Base-by-base conservation (phyloP, 345 rosid species). In the Diplotaxis tenuifolia region DNA sequence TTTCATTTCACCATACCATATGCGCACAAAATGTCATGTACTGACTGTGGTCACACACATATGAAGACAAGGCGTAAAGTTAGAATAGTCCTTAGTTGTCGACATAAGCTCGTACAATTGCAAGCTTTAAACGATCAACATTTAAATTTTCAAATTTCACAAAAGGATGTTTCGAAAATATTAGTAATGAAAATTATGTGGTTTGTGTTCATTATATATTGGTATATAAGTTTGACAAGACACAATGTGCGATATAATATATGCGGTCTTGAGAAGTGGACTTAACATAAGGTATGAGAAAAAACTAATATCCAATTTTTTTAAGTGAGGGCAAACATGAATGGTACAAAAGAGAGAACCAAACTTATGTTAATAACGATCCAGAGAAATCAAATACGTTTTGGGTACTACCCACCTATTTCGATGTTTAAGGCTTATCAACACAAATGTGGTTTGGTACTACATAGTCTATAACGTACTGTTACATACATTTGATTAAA, bases 371-470 rank as follows among this genome's bases (percentile, higher is more conserved):
- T 71, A 77, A 77, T 71, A 77, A 76, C 71, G 75, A 65, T 65
- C 65, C 80, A 77, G 80, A 77, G 80, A 59, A 47, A 71, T 60
- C 53, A 65, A 65, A 71, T 71, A 77, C 62, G 76, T 40, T 77
- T 71, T 71, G 50, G 28, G 80, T 77, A 77, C 80, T 65, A 70
- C 55, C 67, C 76, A 77, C 52, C 80, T 57, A 71, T 71, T 77
- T 77, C 57, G 57, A 65, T 77, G 80, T 65, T 71, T 77, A 77
- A 68, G 80, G 72, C 68, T 71, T 76, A 71, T 77, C 80, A 75
- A 69, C 75, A 69, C 64, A 75, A 62, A 28, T 62, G 79, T 75
- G 79, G 79, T 77, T 71, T 77, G 76, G 80, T 76, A 75, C 70
- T 76, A 76, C 70, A 70, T 70, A 76, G 66, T 55, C 60, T 70